Base-by-base conservation (phyloP, 768 basidiomycete genomes). In the Hygrophorus russula region DNA sequence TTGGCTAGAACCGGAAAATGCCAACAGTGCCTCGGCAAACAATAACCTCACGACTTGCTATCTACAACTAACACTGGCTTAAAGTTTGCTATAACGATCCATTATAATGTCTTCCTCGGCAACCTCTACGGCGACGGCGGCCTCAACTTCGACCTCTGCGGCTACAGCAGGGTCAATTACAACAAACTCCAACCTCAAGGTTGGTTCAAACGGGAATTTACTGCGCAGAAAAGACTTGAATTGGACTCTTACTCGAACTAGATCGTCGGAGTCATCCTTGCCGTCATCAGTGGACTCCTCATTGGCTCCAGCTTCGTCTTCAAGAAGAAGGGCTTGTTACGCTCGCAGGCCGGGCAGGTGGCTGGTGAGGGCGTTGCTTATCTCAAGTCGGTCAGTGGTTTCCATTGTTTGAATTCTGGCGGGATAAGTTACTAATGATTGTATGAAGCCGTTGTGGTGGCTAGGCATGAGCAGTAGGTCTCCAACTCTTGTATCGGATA, bases 221-320 rank as follows among this genome's bases (percentile, higher is more conserved):
- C 32, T 30, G 15, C 32, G 19, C 32, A 27, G 29, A 7, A 37
- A 18, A 45, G 6, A 36, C 46, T 15, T 38, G 20, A 17, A 9
- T 29, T 3, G n/a, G 11, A 14, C 29, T 24, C 9, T n/a, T 31
- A 27, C 17, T 30, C 18, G 30, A 13, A n/a, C 13, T 56, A 84
- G 82, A 52, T 86, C 56, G 78, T 87, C 51, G 86, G 87, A 9
- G 76, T 90, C 51, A 60, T 87, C 37, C 74, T 90, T 47, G 85
- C 88, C 39, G 58, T 91, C 40, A 53, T 59, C 30, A 89, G 84
- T 55, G 96, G 94, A 6, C 33, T 91, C 20, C 76, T 99, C 48
- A 99, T 98, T 48, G 96, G 94, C 4, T 74, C 76, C 32, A 84
- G 81, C 53, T 98, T 97, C 61, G 93, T 98, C 2, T 83, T 99